Evolutionary conservation across 2,329 filamentous ascomycete species (phyloP), one percentile per base, ranked within the genome.

Genomic region (Arthroderma sp.): DNA sequence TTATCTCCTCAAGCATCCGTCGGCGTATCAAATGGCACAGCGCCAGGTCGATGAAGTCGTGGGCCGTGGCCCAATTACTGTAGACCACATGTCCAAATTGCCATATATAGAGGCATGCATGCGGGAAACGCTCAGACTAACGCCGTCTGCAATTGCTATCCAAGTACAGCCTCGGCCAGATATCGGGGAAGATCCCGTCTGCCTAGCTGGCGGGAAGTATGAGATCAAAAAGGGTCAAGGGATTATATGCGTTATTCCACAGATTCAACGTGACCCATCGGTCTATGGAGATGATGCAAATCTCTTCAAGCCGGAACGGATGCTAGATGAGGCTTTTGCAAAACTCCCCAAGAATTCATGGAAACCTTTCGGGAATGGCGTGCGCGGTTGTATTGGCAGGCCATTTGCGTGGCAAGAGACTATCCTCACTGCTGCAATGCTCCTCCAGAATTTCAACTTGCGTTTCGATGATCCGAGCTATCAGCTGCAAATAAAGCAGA

Each of bases 21-120:
- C 47, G 15, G 47, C 47, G n/a, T 51, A 51, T 17, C 47, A 51
- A 51, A 25, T 25, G 4, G 47, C 47, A 31, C 47, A 51, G 25
- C 47, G 47, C 28, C 47, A 51, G n/a, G 47, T 51, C 11, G 47
- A 51, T 51, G 47, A 51, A 33, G 47, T 51, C n/a, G 47, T 51
- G 47, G 47, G 47, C n/a, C 47, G 47, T 33, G 47, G 47, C 4
- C 47, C 47, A 3, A 51, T 51, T 33, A 51, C 47, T 51, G 47
- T 51, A 28, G 47, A 51, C 23, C 47, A 51, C 28, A 51, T 51
- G 47, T 51, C 47, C 8, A 51, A 51, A 17, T 21, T 51, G 23
- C 47, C 47, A 1, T 51, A 31, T 5, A 51, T 51, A 33, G 47
- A 51, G 47, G 47, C 47, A 11, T 51, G 47, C n/a, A 51, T 51